Evolutionary conservation across 2,329 filamentous ascomycete genomes (phyloP).

Genomic region (Fusarium guadeloupense): DNA sequence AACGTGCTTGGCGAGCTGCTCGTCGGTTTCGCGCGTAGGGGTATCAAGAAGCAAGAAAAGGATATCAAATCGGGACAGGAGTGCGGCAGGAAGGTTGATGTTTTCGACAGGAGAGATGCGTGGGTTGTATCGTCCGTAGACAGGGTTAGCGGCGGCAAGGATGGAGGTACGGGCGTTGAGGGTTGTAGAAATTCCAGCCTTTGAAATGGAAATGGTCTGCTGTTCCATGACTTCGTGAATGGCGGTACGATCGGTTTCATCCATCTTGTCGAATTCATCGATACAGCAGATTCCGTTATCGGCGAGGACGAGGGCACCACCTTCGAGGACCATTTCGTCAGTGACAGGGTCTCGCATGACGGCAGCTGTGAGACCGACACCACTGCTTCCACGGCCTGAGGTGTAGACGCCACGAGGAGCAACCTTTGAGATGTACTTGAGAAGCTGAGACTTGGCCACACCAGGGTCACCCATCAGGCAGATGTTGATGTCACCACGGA

Average conservation of each 20-base stretch:
- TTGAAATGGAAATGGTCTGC: constrained; percentile 86
- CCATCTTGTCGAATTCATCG: constrained; percentile 91
- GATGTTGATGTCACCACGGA: constrained; percentile 98
- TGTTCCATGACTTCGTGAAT: constrained; percentile 92
- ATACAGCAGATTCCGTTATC: constrained; percentile 89
- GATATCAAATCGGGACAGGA: constrained; percentile 96
- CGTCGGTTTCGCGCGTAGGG: constrained; percentile 86
- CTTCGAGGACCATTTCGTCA: constrained; percentile 85
- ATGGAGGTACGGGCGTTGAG: constrained; percentile 97
- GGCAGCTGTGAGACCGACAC: constrained; percentile 82
- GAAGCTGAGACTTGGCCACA: constrained; percentile 97
- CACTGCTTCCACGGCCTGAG: constrained; percentile 81
- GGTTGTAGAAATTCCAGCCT: constrained; percentile 75
- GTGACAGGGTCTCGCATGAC: constrained; percentile 87
- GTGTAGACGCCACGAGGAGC: constrained; percentile 91
- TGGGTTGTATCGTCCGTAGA: constrained; percentile 98
- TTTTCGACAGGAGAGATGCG: constrained; percentile 97
- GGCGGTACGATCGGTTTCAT: constrained; percentile 81
- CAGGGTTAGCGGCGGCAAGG: constrained; percentile 92
- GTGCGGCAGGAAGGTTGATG: constrained; percentile 97
- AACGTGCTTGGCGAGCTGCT: constrained; percentile 94
- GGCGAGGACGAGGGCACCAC: constrained; percentile 79
- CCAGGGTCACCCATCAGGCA: constrained; percentile 99
- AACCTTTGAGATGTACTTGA: constrained; percentile 99
- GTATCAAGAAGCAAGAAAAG: constrained; percentile 97